Evolutionary conservation across 2,329 filamentous ascomycete genomes (phyloP), one percentile per base, ranked within the genome.

Genomic region (Ophiosphaerella herpotricha): DNA sequence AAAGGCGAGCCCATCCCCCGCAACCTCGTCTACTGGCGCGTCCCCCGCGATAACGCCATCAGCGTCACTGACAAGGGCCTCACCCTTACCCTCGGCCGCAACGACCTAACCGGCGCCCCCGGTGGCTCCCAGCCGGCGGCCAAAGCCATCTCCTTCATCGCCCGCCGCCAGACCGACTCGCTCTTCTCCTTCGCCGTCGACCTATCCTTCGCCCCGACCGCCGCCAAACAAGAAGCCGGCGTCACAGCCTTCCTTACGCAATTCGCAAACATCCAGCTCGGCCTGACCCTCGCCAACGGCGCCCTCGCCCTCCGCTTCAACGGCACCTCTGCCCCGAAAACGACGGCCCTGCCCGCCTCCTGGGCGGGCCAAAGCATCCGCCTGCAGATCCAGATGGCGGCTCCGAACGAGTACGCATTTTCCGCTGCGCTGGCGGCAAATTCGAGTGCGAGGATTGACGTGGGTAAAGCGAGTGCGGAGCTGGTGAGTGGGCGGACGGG

Each of bases 21-120:
- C 0, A 78, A 85, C 50, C 78, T 85, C 44, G 73, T 80, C 0
- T 71, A 81, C 66, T 85, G 80, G 80, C 84, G 18, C 82, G 81
- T 4, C 77, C 74, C 12, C 64, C 75, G 11, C 42, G 74, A 74
- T 0, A 74, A 76, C 44, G 74, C 75, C 13, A 48, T 58, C n/a
- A 33, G 23, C 2, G 43, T 50, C 7, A 43, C 58, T 2, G 23
- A 48, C 4, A 47, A 56, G 11, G 54, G 56, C 2, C 46, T 61
- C 26, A 39, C 55, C 13, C 31, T 85, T 1, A 70, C 54, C 0
- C 78, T 81, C 0, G 81, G 78, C 0, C 68, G 58, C 1, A 67
- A 79, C 2, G 85, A 85, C 60, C 67, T 85, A 2, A 84, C 82
- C 0, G 80, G 73, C 3, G 67, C 76, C 72, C 75, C 16, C 73